These are phyloP conservation scores for Jatropha curcas DNA, from an alignment of 345 rosid genomes.

Conservation along the genomic window DNA sequence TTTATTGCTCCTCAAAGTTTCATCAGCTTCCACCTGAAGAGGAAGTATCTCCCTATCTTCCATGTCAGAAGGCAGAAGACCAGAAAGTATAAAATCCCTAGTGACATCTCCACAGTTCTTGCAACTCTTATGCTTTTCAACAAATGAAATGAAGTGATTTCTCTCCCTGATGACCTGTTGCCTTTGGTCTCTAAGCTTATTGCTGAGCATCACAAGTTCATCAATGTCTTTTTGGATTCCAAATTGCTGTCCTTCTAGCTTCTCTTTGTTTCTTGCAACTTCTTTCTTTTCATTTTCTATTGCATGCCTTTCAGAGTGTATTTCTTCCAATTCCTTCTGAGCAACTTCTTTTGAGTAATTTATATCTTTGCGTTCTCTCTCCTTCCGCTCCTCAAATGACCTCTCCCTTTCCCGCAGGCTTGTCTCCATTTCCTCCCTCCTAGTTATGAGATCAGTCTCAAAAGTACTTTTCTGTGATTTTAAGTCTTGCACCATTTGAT, in stretches of 20 bases:
- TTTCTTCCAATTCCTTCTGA: constrained; percentile 54
- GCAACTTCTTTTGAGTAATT: constrained; percentile 46
- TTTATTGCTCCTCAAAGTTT: constrained; percentile 35
- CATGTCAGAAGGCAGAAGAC: constrained; percentile 51
- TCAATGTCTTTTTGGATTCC: constrained; percentile 63
- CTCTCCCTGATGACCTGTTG: constrained; percentile 51
- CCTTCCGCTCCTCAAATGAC: constrained; percentile 47
- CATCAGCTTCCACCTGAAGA: constrained; percentile 33
- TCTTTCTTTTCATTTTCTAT: constrained; percentile 53
- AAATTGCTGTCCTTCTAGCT: constrained; percentile 51
- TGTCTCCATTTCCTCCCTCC: constrained; percentile 56
- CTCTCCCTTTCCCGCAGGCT: constrained; percentile 42
- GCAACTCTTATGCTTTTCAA: constrained; percentile 62
- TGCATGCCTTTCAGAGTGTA: constrained; percentile 42
- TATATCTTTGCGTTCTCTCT: constrained; percentile 45
- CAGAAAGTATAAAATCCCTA: constrained; percentile 56
- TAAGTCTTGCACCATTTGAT: constrained; percentile 55
- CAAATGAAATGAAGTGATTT: constrained; percentile 53
- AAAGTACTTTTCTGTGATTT: constrained; percentile 50
- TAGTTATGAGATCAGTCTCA: constrained; percentile 44
- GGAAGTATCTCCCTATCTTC: constrained; percentile 37
- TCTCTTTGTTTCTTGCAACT: constrained; percentile 45
- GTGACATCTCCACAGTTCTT: constrained; percentile 55
- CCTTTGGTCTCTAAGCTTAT: constrained; percentile 54
- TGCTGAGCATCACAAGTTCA: constrained; percentile 60